Base-by-base conservation (phyloP, 306 rosid genomes). In the Begonia loranthoides region DNA sequence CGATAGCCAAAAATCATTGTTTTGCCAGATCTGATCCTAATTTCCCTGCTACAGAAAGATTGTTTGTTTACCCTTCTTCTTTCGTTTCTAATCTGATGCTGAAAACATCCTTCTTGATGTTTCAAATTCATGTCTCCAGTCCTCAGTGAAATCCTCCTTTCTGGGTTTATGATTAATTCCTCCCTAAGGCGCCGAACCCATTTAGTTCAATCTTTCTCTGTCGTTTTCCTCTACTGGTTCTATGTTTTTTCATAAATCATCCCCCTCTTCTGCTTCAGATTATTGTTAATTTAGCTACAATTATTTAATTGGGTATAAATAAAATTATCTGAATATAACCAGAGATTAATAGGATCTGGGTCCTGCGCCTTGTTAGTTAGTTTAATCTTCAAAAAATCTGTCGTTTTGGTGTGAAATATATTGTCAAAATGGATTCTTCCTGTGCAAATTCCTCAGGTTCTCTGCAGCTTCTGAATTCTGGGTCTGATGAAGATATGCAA, bases 61-160 rank as follows among this genome's bases (percentile, higher is more conserved):
- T 19, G 22, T 2, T 19, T 19, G 22, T 19, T 19, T 19, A 19
- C 22, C 22, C 22, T 41, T 41, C 12, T 41, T 41, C 45, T 41
- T 41, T 41, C 13, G 12, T 12, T 9, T 41, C 45, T 2, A 41
- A 41, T 41, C 50, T 54, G 60, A 71, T 74, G 75, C 68, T 56
- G 55, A 39, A 57, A 50, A 49, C 53, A 41, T 60, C 14, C 34
- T 60, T 56, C 17, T 71, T 65, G 50, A 72, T 66, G 78, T 64
- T 51, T 75, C 62, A 69, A 43, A 66, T 77, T 78, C 56, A 81
- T 81, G 90, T 74, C 90, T 78, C 90, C 90, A 13, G 82, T 81
- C 61, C 71, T 81, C 12, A 74, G 82, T 70, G 90, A 81, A 75
- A 73, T 78, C 70, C 85, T 81, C 49, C 82, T 75, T 49, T 81